A percentile compares a stretch with the other conserved stretches of the same genome.
phyloP scores from a whole-genome alignment of 2,329 filamentous ascomycete species.

The Allantophomopsis cytisporea region DNA sequence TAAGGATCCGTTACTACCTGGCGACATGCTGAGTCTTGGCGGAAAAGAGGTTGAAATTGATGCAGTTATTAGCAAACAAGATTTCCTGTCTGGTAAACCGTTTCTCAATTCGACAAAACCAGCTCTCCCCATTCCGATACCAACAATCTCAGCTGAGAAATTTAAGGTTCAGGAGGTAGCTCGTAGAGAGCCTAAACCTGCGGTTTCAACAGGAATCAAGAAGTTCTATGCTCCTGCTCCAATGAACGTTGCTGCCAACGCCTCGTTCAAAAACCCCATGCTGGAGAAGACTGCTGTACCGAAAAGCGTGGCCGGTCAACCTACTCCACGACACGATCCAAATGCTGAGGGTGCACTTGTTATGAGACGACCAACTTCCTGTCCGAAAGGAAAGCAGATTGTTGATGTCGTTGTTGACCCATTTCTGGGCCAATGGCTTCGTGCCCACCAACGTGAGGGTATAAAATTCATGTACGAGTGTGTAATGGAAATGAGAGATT shows the following conservation, averaged over 20 bases:
- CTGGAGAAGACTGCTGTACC: constrained; percentile 35
- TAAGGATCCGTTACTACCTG: constrained; percentile 41
- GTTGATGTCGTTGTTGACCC: constrained; percentile 66
- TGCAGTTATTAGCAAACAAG: constrained; percentile 41
- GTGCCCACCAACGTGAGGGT: constrained; percentile 56
- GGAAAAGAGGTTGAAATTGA: constrained; percentile 60
- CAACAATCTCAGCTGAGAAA: constrained; percentile 9
- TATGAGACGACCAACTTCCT: constrained; percentile 45
- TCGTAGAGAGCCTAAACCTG: constrained; percentile 9
- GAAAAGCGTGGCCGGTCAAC: constrained; percentile 28
- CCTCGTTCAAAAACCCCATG: constrained; percentile 48
- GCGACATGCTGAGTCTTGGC: constrained; percentile 44
- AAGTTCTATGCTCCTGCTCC: constrained; percentile 21
- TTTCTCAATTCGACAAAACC: constrained; percentile 20
- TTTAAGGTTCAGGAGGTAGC: constrained; percentile 4
- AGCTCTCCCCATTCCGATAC: constrained; percentile 9
- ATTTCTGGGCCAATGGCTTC: constrained; percentile 43
- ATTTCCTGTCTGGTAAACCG: constrained; percentile 35
- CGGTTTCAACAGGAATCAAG: constrained; percentile 21
- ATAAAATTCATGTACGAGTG: constrained; percentile 63
- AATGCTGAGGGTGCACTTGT: constrained; percentile 43
- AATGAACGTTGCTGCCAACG: constrained; percentile 24
- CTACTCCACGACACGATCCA: constrained; percentile 53
- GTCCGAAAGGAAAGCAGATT: constrained; percentile 46
- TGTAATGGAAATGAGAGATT: constrained; percentile 57